Base-by-base conservation (phyloP, 2,329 filamentous ascomycete genomes). In the Penicillium vulpinum region DNA sequence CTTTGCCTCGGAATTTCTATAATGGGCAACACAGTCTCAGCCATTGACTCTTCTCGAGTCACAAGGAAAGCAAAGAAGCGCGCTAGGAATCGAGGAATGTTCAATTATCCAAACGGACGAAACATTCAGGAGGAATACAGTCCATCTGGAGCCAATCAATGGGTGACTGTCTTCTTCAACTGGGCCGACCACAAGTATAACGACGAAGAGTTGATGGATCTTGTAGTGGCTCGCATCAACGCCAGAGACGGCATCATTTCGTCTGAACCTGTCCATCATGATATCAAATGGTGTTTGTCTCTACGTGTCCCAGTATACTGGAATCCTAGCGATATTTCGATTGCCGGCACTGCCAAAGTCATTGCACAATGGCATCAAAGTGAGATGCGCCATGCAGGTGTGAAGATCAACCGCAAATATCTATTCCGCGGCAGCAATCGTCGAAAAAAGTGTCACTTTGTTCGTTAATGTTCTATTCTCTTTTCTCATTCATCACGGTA, bases 101-200 rank as follows among this genome's bases (percentile, higher is more conserved):
- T 55, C 38, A 43, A 28, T 10, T 13, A 35, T 33, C n/a, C 35
- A 21, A 36, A 35, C 6, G 52, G 52, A n/a, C 29, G 29, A 18
- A 55, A 51, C n/a, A 43, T 50, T 2, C 29, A 7, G 2, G 52
- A 55, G 8, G 6, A 24, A 5, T 1, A 15, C 24, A 4, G 13
- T 15, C 13, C 2, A 5, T 0, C 21, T 21, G 31, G n/a, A 11
- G 16, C 13, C 3, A 28, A 28, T 13, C 52, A 52, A 29, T 51
- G 33, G 36, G 52, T 50, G 16, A 54, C 52, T 13, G 48, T 56
- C 16, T 52, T 56, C 40, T 39, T 56, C 26, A 33, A 56, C 24
- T 56, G 48, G 48, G 6, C 40, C 8, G 54, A 54, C 7, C 36
- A 31, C n/a, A 18, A 21, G 9, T 16, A 29, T n/a, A 36, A 29